Conservation (phyloP, 1,284 basidiomycete genomes). For the Hortiboletus rubellus region DNA sequence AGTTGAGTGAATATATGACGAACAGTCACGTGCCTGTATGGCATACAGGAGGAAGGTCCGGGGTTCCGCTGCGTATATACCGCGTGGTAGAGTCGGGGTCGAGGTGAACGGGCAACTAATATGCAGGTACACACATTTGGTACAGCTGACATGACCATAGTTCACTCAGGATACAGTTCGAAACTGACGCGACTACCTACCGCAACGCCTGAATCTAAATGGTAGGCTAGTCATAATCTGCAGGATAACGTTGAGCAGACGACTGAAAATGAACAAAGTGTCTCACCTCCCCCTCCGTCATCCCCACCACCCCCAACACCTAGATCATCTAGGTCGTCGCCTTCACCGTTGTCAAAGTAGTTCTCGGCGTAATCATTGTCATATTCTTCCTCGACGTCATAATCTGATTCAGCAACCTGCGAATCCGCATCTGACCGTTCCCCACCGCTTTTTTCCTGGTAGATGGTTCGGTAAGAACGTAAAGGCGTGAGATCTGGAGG, state of each 20-base stretch:
- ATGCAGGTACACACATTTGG: background rate
- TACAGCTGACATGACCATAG: background rate
- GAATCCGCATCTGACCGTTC: slow-evolving; percentile 65
- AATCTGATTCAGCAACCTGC: slow-evolving; percentile 63
- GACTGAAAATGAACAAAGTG: background rate
- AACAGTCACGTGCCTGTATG: slow-evolving; percentile 24
- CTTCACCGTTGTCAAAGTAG: slow-evolving; percentile 85
- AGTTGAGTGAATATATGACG: slow-evolving; percentile 2
- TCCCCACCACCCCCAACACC: slow-evolving; percentile 66
- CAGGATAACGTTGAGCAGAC: background rate
- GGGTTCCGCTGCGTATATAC: background rate
- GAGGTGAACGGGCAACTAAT: background rate
- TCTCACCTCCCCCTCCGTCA: slow-evolving; percentile 53
- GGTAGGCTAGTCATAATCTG: slow-evolving; percentile 29
- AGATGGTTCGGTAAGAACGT: background rate
- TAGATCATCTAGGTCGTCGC: slow-evolving; percentile 71
- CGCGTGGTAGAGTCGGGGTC: background rate
- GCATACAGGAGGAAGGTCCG: background rate
- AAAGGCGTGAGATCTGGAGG: background rate
- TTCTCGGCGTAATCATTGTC: slow-evolving; percentile 85
- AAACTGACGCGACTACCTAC: slow-evolving; percentile 6
- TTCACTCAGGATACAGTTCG: background rate
- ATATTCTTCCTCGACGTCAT: slow-evolving; percentile 82
- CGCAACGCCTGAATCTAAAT: background rate
- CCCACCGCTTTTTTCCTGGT: slow-evolving; percentile 65